Percentiles rank a stretch among this genome's conserved stretches.
Evolutionary conservation across 2,329 filamentous ascomycete species (phyloP).

Genomic region (Alternaria ventricosa): DNA sequence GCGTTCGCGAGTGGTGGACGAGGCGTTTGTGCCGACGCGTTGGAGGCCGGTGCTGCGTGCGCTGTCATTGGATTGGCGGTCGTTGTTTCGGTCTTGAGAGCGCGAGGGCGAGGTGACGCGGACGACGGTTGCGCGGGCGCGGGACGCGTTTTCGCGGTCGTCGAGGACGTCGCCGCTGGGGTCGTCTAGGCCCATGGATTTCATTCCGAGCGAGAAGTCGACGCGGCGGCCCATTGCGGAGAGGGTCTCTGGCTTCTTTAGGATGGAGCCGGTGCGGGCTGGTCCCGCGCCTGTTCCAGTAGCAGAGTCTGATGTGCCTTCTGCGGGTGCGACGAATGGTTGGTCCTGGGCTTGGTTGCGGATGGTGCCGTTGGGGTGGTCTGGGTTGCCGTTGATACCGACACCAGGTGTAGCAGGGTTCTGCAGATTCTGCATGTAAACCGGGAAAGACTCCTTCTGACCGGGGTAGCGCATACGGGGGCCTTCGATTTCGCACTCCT

Average conservation of each 20-base stretch:
- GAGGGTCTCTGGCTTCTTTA: slow-evolving; percentile 64
- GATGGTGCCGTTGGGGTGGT: slow-evolving; percentile 51
- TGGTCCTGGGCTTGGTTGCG: slow-evolving; percentile 48
- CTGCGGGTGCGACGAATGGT: slow-evolving; percentile 51
- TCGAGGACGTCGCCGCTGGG: slow-evolving; percentile 70
- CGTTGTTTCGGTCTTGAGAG: slow-evolving; percentile 30
- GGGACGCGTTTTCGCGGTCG: slow-evolving; percentile 52
- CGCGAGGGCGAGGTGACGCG: slow-evolving; percentile 49
- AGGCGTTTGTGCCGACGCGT: slow-evolving; percentile 46
- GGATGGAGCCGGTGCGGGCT: slow-evolving; percentile 58
- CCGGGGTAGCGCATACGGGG: slow-evolving; percentile 76
- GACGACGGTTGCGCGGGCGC: slow-evolving; percentile 49
- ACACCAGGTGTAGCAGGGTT: slow-evolving; percentile 53
- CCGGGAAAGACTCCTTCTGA: slow-evolving; percentile 69
- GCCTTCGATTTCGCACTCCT: slow-evolving; percentile 83
- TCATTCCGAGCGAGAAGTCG: slow-evolving; percentile 75
- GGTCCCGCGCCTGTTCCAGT: slow-evolving; percentile 9
- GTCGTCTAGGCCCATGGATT: slow-evolving; percentile 63
- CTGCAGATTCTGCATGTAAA: slow-evolving; percentile 65
- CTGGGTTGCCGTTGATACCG: slow-evolving; percentile 53
- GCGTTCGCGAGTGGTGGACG: slow-evolving; percentile 39
- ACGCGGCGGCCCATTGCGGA: slow-evolving; percentile 67
- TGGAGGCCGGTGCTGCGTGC: slow-evolving; percentile 40
- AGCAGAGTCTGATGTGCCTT: slow-evolving; percentile 16
- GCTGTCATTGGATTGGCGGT: slow-evolving; percentile 40